Evolutionary conservation across 2,329 filamentous ascomycete species (phyloP).

Genomic region (Fusarium pseudoanthophilum): DNA sequence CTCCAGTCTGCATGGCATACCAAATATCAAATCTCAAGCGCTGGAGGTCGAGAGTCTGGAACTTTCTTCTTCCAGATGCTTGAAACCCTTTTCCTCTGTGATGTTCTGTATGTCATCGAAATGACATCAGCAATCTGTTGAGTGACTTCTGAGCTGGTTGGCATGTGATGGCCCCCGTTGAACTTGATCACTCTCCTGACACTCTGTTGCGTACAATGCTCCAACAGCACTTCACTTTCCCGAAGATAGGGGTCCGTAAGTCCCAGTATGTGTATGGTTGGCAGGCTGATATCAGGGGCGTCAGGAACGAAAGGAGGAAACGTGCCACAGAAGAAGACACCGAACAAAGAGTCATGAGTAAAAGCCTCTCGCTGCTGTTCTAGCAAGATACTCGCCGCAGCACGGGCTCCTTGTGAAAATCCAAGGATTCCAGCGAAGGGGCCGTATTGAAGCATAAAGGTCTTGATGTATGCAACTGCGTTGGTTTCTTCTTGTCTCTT

Average conservation of each 20-base stretch:
- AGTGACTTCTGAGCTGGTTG: not conserved
- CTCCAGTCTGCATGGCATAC: rapidly evolving
- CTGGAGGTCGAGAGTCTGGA: not conserved
- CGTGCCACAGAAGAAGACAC: slow-evolving; percentile 3
- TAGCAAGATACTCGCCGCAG: not conserved
- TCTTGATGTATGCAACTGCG: not conserved
- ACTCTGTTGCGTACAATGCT: slow-evolving; percentile 1
- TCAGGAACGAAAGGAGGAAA: not conserved
- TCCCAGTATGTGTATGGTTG: not conserved
- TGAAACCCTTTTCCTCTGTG: not conserved
- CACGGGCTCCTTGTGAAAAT: slow-evolving; percentile 2
- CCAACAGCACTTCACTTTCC: not conserved
- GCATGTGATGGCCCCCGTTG: slow-evolving; percentile 2
- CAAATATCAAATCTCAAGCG: not conserved
- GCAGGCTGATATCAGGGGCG: not conserved
- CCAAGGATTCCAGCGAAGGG: not conserved
- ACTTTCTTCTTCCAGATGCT: not conserved
- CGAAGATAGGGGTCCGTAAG: not conserved
- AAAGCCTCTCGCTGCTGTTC: not conserved
- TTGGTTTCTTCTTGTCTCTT: not conserved
- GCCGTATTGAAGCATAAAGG: not conserved
- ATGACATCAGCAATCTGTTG: slow-evolving; percentile 4
- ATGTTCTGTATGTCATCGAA: not conserved
- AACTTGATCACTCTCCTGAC: slow-evolving; percentile 1
- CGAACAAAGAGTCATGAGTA: not conserved